Evolutionary conservation across 2,329 filamentous ascomycete species (phyloP).

Genomic region (Zelopaecilomyces penicillatus): DNA sequence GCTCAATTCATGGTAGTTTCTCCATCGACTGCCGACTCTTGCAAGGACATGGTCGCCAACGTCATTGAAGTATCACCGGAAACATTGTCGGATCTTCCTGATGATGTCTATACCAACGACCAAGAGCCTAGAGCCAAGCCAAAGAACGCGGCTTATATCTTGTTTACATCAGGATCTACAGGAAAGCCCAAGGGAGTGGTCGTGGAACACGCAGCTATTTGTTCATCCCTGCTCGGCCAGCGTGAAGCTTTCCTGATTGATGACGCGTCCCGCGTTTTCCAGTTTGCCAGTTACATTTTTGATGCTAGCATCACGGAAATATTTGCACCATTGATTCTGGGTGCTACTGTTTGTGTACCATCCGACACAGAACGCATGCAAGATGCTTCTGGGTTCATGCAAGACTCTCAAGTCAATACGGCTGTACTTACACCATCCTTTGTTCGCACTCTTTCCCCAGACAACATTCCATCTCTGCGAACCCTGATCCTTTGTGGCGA

Average conservation of each 20-base stretch:
- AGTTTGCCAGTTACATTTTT: slow-evolving; percentile 9
- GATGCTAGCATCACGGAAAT: slow-evolving; percentile 2
- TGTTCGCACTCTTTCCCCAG: background rate
- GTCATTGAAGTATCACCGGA: background rate
- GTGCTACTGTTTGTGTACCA: slow-evolving; percentile 5
- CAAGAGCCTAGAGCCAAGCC: background rate
- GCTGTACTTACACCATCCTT: background rate
- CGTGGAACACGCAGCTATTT: slow-evolving; percentile 1
- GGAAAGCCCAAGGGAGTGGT: slow-evolving; percentile 2
- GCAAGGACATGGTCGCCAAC: background rate
- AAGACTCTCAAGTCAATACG: background rate
- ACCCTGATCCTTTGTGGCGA: background rate
- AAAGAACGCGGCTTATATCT: background rate
- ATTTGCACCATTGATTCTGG: background rate
- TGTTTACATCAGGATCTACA: slow-evolving; percentile 3
- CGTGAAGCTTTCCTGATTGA: background rate
- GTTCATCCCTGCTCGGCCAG: slow-evolving; percentile 1
- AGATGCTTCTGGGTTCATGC: background rate
- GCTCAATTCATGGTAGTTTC: slow-evolving; percentile 3
- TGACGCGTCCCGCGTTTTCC: background rate
- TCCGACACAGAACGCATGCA: slow-evolving; percentile 7
- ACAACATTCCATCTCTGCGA: background rate
- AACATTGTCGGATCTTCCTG: background rate
- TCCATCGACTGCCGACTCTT: background rate
- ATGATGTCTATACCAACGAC: background rate